Evolutionary conservation across 2,329 filamentous ascomycete species (phyloP).

Genomic region (Fonsecaea multimorphosa): DNA sequence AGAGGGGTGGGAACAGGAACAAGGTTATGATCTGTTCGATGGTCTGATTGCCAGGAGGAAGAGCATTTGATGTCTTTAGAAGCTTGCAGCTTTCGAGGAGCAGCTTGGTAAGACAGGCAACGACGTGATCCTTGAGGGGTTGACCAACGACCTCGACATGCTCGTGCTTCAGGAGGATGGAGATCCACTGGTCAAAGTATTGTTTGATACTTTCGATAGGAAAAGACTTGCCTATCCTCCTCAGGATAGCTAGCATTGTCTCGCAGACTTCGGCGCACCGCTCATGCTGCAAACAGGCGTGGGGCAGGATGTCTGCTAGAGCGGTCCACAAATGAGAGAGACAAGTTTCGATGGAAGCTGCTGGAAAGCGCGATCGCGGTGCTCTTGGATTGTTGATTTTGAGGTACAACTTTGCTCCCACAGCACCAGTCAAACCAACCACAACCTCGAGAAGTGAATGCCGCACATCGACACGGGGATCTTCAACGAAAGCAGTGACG

Average conservation of each 20-base stretch:
- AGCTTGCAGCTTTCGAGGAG: conserved; percentile 42
- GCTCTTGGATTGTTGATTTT: conserved; percentile 36
- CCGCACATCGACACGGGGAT: conserved; percentile 41
- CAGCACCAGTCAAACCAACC: conserved; percentile 33
- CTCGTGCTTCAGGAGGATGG: conserved; percentile 50
- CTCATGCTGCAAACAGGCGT: conserved; percentile 46
- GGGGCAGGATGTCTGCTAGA: conserved; percentile 49
- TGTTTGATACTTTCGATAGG: conserved; percentile 47
- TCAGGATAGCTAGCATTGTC: conserved; percentile 51
- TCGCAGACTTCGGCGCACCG: conserved; percentile 56
- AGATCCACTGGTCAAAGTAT: conserved; percentile 53
- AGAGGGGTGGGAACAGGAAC: conserved; percentile 69
- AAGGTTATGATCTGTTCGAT: conserved; percentile 64
- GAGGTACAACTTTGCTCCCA: conserved; percentile 32
- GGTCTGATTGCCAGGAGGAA: conserved; percentile 46
- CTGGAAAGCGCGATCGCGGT: conserved; percentile 36
- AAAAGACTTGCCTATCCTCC: conserved; percentile 49
- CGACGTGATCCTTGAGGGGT: conserved; percentile 51
- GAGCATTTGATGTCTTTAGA: conserved; percentile 24
- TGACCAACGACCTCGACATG: conserved; percentile 56
- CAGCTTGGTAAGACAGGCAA: conserved; percentile 52
- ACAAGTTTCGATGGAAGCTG: conserved; percentile 39
- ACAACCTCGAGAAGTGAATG: conserved; percentile 37
- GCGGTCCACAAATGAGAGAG: conserved; percentile 54
- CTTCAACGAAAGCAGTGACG: conserved; percentile 42